phyloP scores from a whole-genome alignment of 2,329 filamentous ascomycete genomes.

The Aspergillus intermedius region DNA sequence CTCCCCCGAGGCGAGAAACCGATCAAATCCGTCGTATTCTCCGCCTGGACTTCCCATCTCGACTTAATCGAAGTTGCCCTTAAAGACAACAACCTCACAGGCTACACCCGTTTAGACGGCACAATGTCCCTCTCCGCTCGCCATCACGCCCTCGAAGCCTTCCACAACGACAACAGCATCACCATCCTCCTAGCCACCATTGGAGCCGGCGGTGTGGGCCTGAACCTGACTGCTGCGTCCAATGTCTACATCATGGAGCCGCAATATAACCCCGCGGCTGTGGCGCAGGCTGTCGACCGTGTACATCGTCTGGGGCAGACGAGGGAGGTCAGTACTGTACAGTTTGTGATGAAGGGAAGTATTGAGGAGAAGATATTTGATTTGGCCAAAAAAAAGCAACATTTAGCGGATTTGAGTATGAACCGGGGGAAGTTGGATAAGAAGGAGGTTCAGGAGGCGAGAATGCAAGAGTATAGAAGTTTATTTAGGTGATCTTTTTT shows the following conservation, averaged over 20 bases:
- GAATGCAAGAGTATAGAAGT: constrained; percentile 54
- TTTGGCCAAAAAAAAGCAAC: constrained; percentile 87
- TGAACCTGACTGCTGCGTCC: constrained; percentile 81
- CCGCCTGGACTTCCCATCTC: constrained; percentile 90
- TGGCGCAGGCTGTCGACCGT: constrained; percentile 89
- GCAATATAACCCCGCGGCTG: constrained; percentile 91
- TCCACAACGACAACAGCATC: constrained; percentile 64
- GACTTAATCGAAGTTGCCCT: constrained; percentile 86
- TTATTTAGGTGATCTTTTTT: constrained; percentile 44
- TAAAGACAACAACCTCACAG: constrained; percentile 46
- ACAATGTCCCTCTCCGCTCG: constrained; percentile 74
- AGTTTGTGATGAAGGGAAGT: constrained; percentile 82
- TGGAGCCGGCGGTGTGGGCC: constrained; percentile 80
- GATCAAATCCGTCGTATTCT: constrained; percentile 91
- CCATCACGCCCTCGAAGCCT: constrained; percentile 66
- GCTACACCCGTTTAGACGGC: constrained; percentile 78
- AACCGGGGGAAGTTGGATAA: constrained; percentile 57
- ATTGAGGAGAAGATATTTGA: constrained; percentile 93
- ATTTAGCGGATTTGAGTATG: constrained; percentile 81
- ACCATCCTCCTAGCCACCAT: constrained; percentile 87
- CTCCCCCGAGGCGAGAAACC: constrained; percentile 53
- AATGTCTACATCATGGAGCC: constrained; percentile 97
- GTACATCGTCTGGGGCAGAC: constrained; percentile 88
- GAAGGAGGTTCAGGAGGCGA: constrained; percentile 57
- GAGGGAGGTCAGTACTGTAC: constrained; percentile 75